Base-by-base conservation (phyloP, 352 stramenopile species). In the Globisporangium middletonii region DNA sequence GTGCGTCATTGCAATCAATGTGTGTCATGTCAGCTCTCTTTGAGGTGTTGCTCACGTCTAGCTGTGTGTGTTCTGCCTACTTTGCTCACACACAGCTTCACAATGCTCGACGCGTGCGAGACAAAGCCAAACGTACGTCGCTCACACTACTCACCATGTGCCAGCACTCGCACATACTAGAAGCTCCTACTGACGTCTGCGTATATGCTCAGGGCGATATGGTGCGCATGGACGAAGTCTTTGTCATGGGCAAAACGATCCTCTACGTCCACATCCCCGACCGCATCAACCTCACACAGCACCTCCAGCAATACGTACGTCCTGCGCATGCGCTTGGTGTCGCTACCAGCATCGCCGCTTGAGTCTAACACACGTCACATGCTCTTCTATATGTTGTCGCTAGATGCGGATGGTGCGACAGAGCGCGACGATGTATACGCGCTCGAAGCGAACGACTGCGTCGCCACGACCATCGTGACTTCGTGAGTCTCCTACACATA, bases 231-330 rank as follows among this genome's bases (percentile, higher is more conserved):
- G 86, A 95, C 46, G 86, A 95, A 46, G 77, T 95, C 19, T 95
- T 94, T 35, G 82, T 95, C 54, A 95, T 95, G 83, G 86, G 86
- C 52, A 84, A 83, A 44, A 93, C 79, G 13, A 76, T 95, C 52
- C 64, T 95, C 12, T 95, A 85, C 60, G 86, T 95, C 19, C 83
- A 95, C 65, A 93, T 95, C 33, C 86, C 86, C 4, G 82, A 95
- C 64, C 76, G 79, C 15, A 89, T 94, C 70, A 89, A 92, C 69
- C 77, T 93, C 62, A 76, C 77, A 27, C 73, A 82, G 53, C 81
- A 90, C 47, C 77, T 91, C 30, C 75, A 83, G 55, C 76, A 94
- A 77, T 91, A 92, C 48, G 82, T 91, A 64, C 47, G 73, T 72
- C 7, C 43, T 56, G 23, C 11, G 6, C 43, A 55, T 27, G 3